Percentiles rank a stretch among this genome's conserved stretches.
Evolutionary conservation across 208 protist species (phyloP).

Genomic region (Tritrichomonas musculus): DNA sequence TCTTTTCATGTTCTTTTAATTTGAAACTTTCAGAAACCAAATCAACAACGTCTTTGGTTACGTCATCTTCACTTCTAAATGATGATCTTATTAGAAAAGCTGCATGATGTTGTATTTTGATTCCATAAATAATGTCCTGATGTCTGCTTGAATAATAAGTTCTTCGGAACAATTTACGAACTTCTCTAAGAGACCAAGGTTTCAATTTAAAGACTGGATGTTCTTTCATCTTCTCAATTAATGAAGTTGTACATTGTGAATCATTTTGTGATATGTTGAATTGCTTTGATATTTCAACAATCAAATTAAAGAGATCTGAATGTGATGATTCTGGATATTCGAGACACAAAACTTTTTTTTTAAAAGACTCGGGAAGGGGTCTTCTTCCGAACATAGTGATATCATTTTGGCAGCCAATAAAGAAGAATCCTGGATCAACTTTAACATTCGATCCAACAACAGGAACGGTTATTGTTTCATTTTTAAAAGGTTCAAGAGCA

Average conservation of each 20-base stretch:
- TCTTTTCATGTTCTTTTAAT: background rate
- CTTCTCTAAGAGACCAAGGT: conserved; percentile 1
- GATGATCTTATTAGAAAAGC: background rate
- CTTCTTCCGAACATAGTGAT: background rate
- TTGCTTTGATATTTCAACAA: too few relatives aligned
- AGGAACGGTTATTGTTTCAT: background rate
- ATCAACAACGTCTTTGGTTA: background rate
- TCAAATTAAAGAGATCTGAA: background rate
- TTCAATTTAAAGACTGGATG: background rate
- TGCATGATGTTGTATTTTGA: background rate
- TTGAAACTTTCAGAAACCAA: background rate
- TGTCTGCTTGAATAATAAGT: background rate
- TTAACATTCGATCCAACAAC: background rate
- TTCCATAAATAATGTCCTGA: background rate
- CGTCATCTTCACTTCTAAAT: background rate
- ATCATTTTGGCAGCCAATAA: conserved; percentile 23
- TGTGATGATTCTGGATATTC: background rate
- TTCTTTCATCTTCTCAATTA: background rate
- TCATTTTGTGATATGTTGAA: too few relatives aligned
- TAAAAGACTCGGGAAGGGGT: background rate
- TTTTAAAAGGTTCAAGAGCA: background rate
- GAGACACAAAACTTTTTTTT: background rate
- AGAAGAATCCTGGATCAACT: background rate
- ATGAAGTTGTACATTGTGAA: background rate
- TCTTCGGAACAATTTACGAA: background rate